Evolutionary conservation across 768 basidiomycete genomes (phyloP).

Genomic region (Boletus rex-veris): DNA sequence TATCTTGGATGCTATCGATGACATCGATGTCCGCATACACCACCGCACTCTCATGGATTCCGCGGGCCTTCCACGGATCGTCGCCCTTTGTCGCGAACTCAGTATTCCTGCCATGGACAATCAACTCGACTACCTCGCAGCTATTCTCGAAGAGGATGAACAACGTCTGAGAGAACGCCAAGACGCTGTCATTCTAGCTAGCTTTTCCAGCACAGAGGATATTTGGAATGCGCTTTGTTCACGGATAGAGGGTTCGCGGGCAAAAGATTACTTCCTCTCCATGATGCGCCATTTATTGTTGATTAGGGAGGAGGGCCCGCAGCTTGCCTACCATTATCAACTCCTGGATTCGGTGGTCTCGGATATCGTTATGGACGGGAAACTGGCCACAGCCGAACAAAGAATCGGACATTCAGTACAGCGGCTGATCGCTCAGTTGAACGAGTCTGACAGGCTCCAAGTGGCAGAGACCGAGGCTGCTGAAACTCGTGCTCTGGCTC

Average conservation of each 20-base stretch:
- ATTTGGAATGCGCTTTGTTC: conserved; percentile 79
- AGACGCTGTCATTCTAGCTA: conserved; percentile 71
- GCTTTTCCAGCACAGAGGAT: conserved; percentile 79
- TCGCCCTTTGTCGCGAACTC: conserved; percentile 66
- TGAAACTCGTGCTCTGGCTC: conserved; percentile 58
- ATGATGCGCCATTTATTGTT: conserved; percentile 92
- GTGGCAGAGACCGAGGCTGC: conserved; percentile 74
- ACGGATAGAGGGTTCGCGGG: conserved; percentile 75
- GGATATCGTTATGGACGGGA: conserved; percentile 90
- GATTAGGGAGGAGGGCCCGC: conserved; percentile 82
- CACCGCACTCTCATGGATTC: conserved; percentile 88
- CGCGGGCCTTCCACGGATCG: conserved; percentile 72
- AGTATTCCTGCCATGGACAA: conserved; percentile 61
- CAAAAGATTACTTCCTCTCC: conserved; percentile 83
- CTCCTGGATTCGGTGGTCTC: conserved; percentile 87
- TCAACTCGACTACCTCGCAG: conserved; percentile 59
- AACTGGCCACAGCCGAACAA: conserved; percentile 77
- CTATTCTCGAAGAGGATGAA: conserved; percentile 72
- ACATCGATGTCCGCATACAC: conserved; percentile 81
- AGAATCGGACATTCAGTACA: conserved; percentile 88
- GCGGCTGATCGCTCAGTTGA: conserved; percentile 83
- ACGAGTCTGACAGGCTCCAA: conserved; percentile 82
- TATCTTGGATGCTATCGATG: conserved; percentile 63
- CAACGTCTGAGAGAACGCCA: conserved; percentile 65
- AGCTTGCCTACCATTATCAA: conserved; percentile 85